Evolutionary conservation across 2,329 filamentous ascomycete species (phyloP).

Genomic region (Exophiala sp.): DNA sequence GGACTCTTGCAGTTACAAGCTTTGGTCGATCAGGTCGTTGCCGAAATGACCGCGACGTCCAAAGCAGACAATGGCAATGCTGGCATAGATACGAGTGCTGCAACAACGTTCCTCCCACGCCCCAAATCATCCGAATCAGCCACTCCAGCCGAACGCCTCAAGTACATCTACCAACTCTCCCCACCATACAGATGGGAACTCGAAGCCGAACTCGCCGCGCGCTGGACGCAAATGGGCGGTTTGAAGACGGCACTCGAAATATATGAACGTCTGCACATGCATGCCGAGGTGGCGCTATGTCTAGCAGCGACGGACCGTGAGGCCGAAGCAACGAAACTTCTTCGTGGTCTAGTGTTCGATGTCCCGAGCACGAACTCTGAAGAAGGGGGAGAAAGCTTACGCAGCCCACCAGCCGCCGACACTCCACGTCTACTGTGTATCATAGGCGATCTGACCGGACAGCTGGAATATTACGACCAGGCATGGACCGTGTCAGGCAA

Average conservation of each 20-base stretch:
- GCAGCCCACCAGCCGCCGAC: conserved; percentile 67
- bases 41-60: conserved; percentile 60
- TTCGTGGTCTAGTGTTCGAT: conserved; percentile 76
- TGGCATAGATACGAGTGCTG: conserved; percentile 37
- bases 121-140: conserved; percentile 74
- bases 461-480: conserved; percentile 71
- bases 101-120: conserved; percentile 77
- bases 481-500: conserved; percentile 82
- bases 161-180: conserved; percentile 78
- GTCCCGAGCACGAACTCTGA: conserved; percentile 50
- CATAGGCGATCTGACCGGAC: conserved; percentile 78
- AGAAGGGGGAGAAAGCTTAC: conserved; percentile 53
- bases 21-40: conserved; percentile 90
- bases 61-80: too few species aligned
- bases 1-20: conserved; percentile 91
- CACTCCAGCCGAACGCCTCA: conserved; percentile 68
- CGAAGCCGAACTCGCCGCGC: conserved; percentile 84
- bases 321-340: conserved; percentile 72
- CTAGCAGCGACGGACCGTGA: conserved; percentile 76
- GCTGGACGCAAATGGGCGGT: conserved; percentile 88
- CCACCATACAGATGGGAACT: conserved; percentile 90
- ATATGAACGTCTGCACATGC: conserved; percentile 87
- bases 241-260: conserved; percentile 89
- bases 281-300: conserved; percentile 92
- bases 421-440: conserved; percentile 90